Conservation (phyloP, 2,329 filamentous ascomycete species). For the Lachnellula cervina region DNA sequence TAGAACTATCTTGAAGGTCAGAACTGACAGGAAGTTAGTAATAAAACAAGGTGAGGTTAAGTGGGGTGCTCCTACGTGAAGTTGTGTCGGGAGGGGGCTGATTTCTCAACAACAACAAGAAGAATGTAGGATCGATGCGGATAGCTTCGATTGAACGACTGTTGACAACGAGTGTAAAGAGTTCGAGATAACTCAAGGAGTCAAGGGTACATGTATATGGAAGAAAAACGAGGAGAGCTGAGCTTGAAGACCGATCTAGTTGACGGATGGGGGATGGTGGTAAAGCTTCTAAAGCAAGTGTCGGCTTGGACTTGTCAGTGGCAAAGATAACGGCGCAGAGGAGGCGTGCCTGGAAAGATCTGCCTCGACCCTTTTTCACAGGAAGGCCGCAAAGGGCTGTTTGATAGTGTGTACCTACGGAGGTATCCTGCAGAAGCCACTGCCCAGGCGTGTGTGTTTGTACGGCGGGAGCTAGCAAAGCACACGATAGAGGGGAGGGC, state of each 20-base stretch:
- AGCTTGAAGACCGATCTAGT: background rate
- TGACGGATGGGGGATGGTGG: background rate
- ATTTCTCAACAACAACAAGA: background rate
- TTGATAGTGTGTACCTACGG: conserved; percentile 6
- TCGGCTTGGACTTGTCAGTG: too few species aligned
- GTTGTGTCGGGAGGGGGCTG: conserved; percentile 1
- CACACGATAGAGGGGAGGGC: background rate
- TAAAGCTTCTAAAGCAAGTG: too few species aligned
- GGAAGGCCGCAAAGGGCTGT: conserved; percentile 3
- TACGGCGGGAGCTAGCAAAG: background rate
- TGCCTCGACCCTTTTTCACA: conserved; percentile 8
- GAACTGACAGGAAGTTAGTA: conserved; percentile 8
- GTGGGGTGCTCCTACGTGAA: conserved; percentile 7
- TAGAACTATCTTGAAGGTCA: conserved; percentile 10
- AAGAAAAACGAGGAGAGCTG: background rate
- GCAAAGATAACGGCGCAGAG: background rate
- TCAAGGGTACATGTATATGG: conserved; percentile 1
- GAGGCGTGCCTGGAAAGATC: background rate
- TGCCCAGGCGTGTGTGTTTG: background rate
- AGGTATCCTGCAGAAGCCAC: background rate
- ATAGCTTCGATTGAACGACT: background rate
- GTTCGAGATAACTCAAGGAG: background rate
- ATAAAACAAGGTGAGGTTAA: background rate
- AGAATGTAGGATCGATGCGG: background rate
- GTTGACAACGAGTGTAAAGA: conserved; percentile 3